These are phyloP conservation scores for Diutina sp. DNA, from an alignment of 1,139 yeast species.

Conservation along the genomic window DNA sequence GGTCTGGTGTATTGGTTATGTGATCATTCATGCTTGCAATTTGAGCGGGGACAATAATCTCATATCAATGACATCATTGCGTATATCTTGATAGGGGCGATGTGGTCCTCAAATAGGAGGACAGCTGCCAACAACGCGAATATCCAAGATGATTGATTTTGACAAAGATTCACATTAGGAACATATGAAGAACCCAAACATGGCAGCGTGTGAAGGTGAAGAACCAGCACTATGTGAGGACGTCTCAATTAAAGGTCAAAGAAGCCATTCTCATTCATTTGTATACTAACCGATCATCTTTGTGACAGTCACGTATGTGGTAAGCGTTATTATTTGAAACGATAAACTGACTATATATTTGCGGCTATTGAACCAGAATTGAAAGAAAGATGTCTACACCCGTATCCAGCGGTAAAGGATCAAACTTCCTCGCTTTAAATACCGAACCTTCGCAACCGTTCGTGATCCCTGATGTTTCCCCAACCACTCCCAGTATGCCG, in stretches of 20 bases:
- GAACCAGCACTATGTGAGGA: no score
- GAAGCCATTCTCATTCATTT: no score
- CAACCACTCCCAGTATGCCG: conserved; percentile 28
- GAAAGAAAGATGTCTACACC: neutral
- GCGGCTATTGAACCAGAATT: neutral
- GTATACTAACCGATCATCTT: neutral
- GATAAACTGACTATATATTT: neutral
- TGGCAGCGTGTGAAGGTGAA: no score
- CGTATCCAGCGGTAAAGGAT: neutral
- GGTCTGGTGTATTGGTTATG: no score
- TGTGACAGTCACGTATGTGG: neutral
- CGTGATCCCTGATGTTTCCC: conserved; percentile 51
- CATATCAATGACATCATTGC: neutral
- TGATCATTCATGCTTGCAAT: no score
- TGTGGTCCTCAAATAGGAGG: neutral
- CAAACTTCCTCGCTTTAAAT: conserved; percentile 36
- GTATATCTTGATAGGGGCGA: neutral
- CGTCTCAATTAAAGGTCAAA: no score
- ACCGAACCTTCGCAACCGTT: conserved; percentile 49
- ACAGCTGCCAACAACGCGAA: neutral
- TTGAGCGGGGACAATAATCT: no score
- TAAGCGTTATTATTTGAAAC: neutral
- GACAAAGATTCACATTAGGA: no score
- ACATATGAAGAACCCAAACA: no score
- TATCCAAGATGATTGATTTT: neutral